A percentile compares a stretch with the other conserved stretches of the same genome.
Evolutionary conservation across 2,329 filamentous ascomycete genomes (phyloP).

Genomic region (Fusarium sublunatum): DNA sequence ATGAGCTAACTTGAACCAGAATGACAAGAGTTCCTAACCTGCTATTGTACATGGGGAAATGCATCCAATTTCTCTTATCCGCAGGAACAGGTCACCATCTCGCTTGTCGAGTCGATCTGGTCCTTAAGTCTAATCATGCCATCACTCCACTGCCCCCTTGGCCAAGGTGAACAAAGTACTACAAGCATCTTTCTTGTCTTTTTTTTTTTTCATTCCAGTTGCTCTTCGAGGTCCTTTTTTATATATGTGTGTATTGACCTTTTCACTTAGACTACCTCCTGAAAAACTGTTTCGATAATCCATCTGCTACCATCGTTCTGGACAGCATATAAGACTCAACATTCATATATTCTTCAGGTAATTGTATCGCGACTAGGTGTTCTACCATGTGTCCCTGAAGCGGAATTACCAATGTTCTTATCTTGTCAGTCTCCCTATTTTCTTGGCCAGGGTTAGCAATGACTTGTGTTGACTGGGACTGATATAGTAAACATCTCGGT

Average conservation of each 20-base stretch:
- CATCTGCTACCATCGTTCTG: not conserved
- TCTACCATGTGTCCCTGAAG: not conserved
- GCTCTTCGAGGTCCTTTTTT: not conserved
- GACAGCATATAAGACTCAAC: not conserved
- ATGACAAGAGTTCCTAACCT: not conserved
- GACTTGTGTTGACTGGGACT: too few species aligned
- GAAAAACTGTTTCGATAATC: not conserved
- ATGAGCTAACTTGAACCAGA: constrained; percentile 8
- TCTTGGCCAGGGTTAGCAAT: not conserved
- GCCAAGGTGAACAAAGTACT: constrained; percentile 14
- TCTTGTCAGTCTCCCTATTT: not conserved
- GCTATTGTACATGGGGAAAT: not conserved
- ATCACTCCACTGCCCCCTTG: constrained; percentile 23
- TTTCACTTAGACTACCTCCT: not conserved
- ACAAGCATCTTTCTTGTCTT: too few species aligned
- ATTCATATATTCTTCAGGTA: not conserved
- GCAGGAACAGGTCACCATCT: constrained; percentile 34
- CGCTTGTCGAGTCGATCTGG: constrained; percentile 36
- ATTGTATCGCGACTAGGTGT: too few species aligned
- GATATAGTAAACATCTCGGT: too few species aligned
- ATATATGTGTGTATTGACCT: not conserved
- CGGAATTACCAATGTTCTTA: not conserved
- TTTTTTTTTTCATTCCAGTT: not conserved
- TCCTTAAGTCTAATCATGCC: constrained; percentile 23
- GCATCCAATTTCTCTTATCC: constrained; percentile 2